Conservation (phyloP, 2,329 filamentous ascomycete species). For the Cercospora zeina region DNA sequence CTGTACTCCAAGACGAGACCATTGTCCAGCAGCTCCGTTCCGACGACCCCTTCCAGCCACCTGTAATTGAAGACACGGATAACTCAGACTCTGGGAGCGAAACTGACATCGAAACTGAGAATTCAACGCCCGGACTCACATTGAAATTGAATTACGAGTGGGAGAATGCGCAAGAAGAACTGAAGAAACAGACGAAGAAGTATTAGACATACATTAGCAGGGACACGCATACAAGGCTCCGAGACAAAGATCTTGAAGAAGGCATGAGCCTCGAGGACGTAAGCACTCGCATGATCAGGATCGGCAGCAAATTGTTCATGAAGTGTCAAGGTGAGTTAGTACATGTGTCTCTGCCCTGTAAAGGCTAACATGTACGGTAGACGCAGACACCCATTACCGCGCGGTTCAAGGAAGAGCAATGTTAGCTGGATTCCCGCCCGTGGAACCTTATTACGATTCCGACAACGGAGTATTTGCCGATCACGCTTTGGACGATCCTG, state of each 20-base stretch:
- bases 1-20: not conserved
- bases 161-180: not conserved
- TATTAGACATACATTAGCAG: not conserved
- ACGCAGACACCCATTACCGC: not conserved
- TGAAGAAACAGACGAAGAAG: not conserved
- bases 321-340: not conserved
- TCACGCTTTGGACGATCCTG: not conserved
- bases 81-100: not conserved
- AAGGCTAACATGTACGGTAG: not conserved
- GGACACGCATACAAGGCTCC: not conserved
- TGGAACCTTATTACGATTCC: not conserved
- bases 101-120: not conserved
- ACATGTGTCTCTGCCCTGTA: not conserved
- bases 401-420: not conserved
- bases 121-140: not conserved
- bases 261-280: not conserved
- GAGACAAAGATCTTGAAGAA: not conserved
- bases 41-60: not conserved
- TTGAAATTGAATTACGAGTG: not conserved
- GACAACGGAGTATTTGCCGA: not conserved
- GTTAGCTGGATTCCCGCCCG: not conserved
- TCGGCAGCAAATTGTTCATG: not conserved
- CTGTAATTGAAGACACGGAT: not conserved
- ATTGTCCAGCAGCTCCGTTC: not conserved
- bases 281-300: not conserved